Evolutionary conservation across 1,284 basidiomycete genomes (phyloP).

Genomic region (Tilletia caries): DNA sequence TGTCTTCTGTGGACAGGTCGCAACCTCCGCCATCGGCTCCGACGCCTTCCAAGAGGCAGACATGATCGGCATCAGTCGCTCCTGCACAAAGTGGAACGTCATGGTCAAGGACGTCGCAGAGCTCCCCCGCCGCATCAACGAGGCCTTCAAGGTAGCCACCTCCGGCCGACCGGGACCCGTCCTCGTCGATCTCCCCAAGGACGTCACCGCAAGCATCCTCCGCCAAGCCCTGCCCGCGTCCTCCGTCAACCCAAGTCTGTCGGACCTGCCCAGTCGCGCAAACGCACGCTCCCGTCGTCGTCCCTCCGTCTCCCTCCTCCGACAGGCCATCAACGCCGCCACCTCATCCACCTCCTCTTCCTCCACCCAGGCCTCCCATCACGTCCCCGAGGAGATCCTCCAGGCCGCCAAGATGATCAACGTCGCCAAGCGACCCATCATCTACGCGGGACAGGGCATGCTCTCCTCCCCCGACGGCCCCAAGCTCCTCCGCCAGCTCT

Average conservation of each 20-base stretch:
- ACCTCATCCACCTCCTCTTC: background rate
- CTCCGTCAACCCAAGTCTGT: conserved; percentile 76
- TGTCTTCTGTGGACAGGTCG: conserved; percentile 95
- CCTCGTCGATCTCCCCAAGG: conserved; percentile 94
- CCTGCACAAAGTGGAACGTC: conserved; percentile 99
- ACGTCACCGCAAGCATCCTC: conserved; percentile 88
- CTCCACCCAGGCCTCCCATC: background rate
- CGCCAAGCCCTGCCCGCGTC: conserved; percentile 80
- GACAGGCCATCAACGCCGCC: conserved; percentile 9
- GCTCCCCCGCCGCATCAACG: conserved; percentile 90
- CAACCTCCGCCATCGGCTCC: conserved; percentile 93
- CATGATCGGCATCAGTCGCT: conserved; percentile 88
- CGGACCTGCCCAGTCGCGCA: conserved; percentile 45
- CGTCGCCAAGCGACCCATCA: conserved; percentile 80
- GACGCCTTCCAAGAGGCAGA: conserved; percentile 99
- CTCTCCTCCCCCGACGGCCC: conserved; percentile 80
- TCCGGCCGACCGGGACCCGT: conserved; percentile 95
- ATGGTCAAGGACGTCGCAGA: conserved; percentile 98
- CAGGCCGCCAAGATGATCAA: conserved; percentile 88
- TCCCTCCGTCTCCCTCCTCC: conserved; percentile 21
- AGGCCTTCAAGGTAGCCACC: conserved; percentile 98
- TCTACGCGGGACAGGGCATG: conserved; percentile 91
- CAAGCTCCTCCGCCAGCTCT: conserved; percentile 73
- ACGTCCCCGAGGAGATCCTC: conserved; percentile 63
- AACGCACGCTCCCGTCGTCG: conserved; percentile 37